Evolutionary conservation across 805 yeast genomes (phyloP).

Genomic region (Ogataea methylovora): DNA sequence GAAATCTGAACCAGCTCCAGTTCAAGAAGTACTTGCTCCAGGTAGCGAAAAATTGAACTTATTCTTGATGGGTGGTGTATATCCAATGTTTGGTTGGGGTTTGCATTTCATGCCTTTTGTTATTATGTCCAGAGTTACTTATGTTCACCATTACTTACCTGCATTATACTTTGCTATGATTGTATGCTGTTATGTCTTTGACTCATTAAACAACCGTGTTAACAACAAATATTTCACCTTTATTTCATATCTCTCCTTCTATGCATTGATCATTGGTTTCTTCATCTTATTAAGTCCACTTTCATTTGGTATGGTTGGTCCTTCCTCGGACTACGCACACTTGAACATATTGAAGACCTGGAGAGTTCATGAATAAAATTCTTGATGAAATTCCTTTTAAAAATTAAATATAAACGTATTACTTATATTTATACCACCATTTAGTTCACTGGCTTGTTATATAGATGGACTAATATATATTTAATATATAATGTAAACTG

Average conservation of each 20-base stretch:
- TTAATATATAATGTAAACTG: no score
- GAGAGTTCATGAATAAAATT: slow-evolving; percentile 26
- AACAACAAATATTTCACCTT: slow-evolving; percentile 17
- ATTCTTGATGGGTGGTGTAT: slow-evolving; percentile 57
- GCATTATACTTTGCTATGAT: slow-evolving; percentile 91
- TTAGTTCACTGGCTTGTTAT: neutral
- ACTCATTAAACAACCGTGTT: slow-evolving; percentile 21
- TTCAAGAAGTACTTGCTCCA: neutral
- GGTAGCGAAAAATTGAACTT: slow-evolving; percentile 12
- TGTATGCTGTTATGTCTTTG: slow-evolving; percentile 57
- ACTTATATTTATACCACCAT: neutral
- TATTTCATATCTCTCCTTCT: slow-evolving; percentile 36
- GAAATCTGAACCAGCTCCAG: slow-evolving; percentile 1
- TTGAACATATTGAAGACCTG: slow-evolving; percentile 51
- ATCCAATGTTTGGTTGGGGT: slow-evolving; percentile 88
- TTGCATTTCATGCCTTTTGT: slow-evolving; percentile 85
- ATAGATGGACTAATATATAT: neutral
- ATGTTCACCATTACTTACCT: slow-evolving; percentile 94
- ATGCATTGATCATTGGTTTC: slow-evolving; percentile 44
- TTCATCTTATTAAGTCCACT: slow-evolving; percentile 61
- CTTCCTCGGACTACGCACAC: slow-evolving; percentile 36
- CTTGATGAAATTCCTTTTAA: neutral
- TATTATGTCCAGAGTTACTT: slow-evolving; percentile 93
- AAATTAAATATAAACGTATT: neutral
- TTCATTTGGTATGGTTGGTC: slow-evolving; percentile 74